Conservation (phyloP, 2,329 filamentous ascomycete genomes). For the Botryotinia convoluta region DNA sequence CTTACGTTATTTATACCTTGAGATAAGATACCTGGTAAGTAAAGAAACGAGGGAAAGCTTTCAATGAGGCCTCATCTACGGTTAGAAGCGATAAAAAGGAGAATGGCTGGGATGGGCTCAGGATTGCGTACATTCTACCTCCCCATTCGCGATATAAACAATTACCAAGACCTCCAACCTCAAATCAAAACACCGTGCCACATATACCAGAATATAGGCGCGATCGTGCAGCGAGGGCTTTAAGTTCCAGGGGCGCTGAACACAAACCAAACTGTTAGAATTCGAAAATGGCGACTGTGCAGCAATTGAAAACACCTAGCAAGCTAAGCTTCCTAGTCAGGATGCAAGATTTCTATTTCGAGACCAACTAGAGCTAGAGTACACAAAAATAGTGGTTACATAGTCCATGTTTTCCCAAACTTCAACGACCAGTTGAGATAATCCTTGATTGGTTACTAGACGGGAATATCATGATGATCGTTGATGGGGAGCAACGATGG, state of each 20-base stretch:
- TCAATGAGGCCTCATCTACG: neutral
- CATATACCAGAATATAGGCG: too few relatives aligned
- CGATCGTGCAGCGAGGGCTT: neutral
- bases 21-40: neutral
- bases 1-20: too few relatives aligned
- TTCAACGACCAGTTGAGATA: too few relatives aligned
- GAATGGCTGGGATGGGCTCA: too few relatives aligned
- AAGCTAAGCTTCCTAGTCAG: accelerated
- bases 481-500: neutral
- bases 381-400: neutral
- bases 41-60: neutral
- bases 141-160: too few relatives aligned
- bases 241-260: neutral
- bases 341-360: neutral
- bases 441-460: accelerated
- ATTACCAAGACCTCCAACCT: too few relatives aligned
- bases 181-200: neutral
- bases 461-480: neutral
- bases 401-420: neutral
- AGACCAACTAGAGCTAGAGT: neutral
- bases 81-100: neutral
- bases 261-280: neutral
- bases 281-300: neutral
- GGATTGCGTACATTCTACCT: too few relatives aligned
- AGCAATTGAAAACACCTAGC: neutral